Percentiles rank a stretch among this genome's conserved stretches.
These are phyloP conservation scores for Leccinum boreale DNA, from an alignment of 768 basidiomycete species.

Conservation along the genomic window DNA sequence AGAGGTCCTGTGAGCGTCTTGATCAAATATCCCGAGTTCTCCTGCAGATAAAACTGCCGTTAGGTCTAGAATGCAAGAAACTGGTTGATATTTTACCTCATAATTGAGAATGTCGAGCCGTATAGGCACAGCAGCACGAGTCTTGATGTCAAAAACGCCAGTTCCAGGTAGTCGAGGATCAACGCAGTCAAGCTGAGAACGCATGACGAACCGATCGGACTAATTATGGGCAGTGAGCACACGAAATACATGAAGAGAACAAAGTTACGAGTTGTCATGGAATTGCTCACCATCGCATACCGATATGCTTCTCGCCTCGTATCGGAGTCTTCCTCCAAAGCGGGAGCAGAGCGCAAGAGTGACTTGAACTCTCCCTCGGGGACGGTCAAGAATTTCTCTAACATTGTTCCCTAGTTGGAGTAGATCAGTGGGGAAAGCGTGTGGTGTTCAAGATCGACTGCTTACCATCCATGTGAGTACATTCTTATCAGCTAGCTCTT, in stretches of 20 bases:
- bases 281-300: slow-evolving; percentile 66
- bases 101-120: slow-evolving; percentile 85
- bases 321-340: slow-evolving; percentile 29
- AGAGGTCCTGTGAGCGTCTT: slow-evolving; percentile 54
- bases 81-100: slow-evolving; percentile 39
- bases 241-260: neutral
- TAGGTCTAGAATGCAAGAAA: neutral
- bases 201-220: slow-evolving; percentile 70
- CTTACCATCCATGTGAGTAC: slow-evolving; percentile 72
- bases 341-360: slow-evolving; percentile 40
- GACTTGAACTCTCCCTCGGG: slow-evolving; percentile 58
- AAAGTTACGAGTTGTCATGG: neutral
- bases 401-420: slow-evolving; percentile 67
- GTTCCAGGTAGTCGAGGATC: slow-evolving; percentile 81
- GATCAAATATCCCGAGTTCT: slow-evolving; percentile 79
- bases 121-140: slow-evolving; percentile 80
- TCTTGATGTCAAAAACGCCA: slow-evolving; percentile 96
- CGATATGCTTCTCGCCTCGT: slow-evolving; percentile 72
- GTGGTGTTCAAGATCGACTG: neutral
- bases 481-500: slow-evolving; percentile 53
- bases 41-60: slow-evolving; percentile 37
- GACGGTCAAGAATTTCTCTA: slow-evolving; percentile 85
- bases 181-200: slow-evolving; percentile 90
- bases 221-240: slow-evolving; percentile 6
- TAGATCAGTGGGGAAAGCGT: neutral